Evolutionary conservation across 2,329 filamentous ascomycete genomes (phyloP), one percentile per base, ranked within the genome.

Genomic region (Venturia oleaginea): DNA sequence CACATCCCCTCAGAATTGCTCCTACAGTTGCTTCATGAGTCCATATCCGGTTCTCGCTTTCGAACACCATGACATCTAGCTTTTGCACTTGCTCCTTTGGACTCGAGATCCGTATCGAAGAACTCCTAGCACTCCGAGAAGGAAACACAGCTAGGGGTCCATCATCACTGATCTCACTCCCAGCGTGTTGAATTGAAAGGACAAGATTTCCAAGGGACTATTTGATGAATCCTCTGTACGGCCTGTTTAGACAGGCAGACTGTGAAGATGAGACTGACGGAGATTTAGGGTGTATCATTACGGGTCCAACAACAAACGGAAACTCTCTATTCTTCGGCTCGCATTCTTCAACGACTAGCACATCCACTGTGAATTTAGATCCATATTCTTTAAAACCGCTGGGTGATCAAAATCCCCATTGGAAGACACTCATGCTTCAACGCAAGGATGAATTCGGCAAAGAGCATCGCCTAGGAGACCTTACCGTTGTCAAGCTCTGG

Each of bases 401-500:
- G 10, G 64, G 22, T 30, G 54, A 3, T 40, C 46, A 51, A 34
- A 24, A 38, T 13, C 72, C 77, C 19, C 70, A 69, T n/a, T 80
- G 78, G 77, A 74, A 75, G 37, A 68, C 73, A 32, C 73, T 74
- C n/a, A 74, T 80, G 17, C 66, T 69, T 11, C 73, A 76, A 24
- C 72, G 68, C 7, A 71, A 75, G 54, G 70, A 70, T 3, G 69
- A 74, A 0, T 86, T 81, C 70, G 80, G 81, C 67, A 74, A 78
- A 3, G 75, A 80, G 43, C 75, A 80, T 55, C 79, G 81, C 60
- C 74, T 86, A 1, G 78, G 77, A 27, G 80, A 80, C 6, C 73
- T 81, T 62, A 77, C 79, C 8, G 72, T 77, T n/a, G 76, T 79
- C 7, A 80, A 80, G 66, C 76, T 79, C 8, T 85, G 82, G 80